phyloP scores from a whole-genome alignment of 768 basidiomycete species.

The Pulveroboletus sp. region DNA sequence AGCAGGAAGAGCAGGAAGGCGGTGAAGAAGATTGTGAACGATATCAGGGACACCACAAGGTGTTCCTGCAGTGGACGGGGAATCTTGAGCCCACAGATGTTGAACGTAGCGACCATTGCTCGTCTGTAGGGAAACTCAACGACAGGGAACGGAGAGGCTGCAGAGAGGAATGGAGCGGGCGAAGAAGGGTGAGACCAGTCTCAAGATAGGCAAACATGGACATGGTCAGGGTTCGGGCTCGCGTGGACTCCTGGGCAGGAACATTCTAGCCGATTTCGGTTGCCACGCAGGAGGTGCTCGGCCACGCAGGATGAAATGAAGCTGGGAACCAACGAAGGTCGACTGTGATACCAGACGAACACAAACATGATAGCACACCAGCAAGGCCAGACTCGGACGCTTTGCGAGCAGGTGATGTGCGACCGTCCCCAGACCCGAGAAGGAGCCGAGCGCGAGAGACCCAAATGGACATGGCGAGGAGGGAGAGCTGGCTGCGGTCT shows the following conservation, averaged over 20 bases:
- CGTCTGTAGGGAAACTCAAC: background rate
- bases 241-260: background rate
- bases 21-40: slow-evolving; percentile 46
- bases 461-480: too few species aligned
- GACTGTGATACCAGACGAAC: too few species aligned
- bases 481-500: too few species aligned
- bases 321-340: background rate
- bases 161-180: background rate
- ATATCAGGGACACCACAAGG: slow-evolving; percentile 41
- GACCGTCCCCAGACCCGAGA: too few species aligned
- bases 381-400: too few species aligned
- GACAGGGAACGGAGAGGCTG: too few species aligned
- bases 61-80: slow-evolving; percentile 42
- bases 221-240: slow-evolving; percentile 1
- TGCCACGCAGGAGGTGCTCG: background rate
- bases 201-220: background rate
- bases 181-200: background rate
- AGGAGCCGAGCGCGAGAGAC: too few species aligned
- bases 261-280: background rate
- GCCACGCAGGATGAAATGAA: background rate
- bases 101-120: slow-evolving; percentile 13
- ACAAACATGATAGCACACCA: background rate
- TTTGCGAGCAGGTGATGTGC: background rate
- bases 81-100: slow-evolving; percentile 16
- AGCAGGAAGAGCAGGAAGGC: slow-evolving; percentile 74